Conservation (phyloP, 139 green algal genomes). For the Parachlorella kessleri region DNA sequence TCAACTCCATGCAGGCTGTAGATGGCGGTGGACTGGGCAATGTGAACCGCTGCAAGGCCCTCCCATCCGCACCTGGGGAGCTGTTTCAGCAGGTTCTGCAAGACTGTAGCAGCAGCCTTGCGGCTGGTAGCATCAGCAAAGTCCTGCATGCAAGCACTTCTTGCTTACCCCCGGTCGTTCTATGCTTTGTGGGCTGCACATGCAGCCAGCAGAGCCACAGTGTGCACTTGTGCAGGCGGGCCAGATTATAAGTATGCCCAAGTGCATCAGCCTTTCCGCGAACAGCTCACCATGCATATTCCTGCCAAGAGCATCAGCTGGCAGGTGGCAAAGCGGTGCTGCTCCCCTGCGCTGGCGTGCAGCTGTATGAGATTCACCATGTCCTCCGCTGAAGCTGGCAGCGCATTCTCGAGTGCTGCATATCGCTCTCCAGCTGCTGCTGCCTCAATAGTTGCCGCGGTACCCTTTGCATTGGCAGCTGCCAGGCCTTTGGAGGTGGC, state of each 20-base stretch:
- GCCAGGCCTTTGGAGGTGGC: slow-evolving; percentile 37
- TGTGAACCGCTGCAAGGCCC: too few species aligned
- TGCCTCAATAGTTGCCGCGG: slow-evolving; percentile 34
- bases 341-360: slow-evolving; percentile 34
- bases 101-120: slow-evolving; percentile 20
- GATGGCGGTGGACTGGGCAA: too few species aligned
- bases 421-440: slow-evolving; percentile 43
- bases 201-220: too few species aligned
- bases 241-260: too few species aligned
- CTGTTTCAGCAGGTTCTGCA: slow-evolving; percentile 34
- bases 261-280: too few species aligned
- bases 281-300: slow-evolving; percentile 23
- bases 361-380: slow-evolving; percentile 36
- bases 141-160: slow-evolving; percentile 28
- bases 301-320: slow-evolving; percentile 56
- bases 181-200: too few species aligned
- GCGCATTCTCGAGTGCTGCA: slow-evolving; percentile 56
- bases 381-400: slow-evolving; percentile 44
- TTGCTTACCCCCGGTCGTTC: too few species aligned
- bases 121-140: slow-evolving; percentile 49
- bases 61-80: background rate
- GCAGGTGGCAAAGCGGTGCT: slow-evolving; percentile 36
- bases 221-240: too few species aligned
- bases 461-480: slow-evolving; percentile 44
- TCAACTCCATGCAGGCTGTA: too few species aligned